Evolutionary conservation across 139 green algal species (phyloP).

Genomic region (Micromonas commoda): DNA sequence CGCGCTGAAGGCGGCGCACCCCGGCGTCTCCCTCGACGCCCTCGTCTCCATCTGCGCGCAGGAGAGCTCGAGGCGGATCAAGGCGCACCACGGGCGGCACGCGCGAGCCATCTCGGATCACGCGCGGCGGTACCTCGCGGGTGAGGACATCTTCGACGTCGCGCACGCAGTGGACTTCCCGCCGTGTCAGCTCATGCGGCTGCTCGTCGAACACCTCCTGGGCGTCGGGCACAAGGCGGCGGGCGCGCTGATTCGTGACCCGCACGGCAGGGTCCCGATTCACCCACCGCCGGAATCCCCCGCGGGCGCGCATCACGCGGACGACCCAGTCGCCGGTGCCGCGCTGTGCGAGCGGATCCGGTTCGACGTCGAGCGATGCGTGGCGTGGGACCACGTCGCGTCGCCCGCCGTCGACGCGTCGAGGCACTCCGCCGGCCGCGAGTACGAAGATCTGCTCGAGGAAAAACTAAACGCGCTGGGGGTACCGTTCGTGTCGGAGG

Average conservation of each 20-base stretch:
- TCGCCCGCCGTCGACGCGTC: constrained; percentile 55
- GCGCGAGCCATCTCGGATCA: constrained; percentile 24
- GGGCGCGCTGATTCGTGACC: constrained; percentile 5
- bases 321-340: not conserved
- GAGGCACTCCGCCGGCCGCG: constrained; percentile 35
- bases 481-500: constrained; percentile 72
- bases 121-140: constrained; percentile 42
- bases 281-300: not conserved
- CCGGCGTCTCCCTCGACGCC: constrained; percentile 42
- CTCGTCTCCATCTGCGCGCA: constrained; percentile 58
- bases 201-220: constrained; percentile 21
- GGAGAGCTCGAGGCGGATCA: constrained; percentile 58
- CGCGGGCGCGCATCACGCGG: constrained; percentile 42
- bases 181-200: constrained; percentile 50
- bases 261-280: not conserved
- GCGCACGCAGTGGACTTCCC: constrained; percentile 54
- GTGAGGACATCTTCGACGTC: constrained; percentile 60
- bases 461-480: constrained; percentile 44
- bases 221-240: constrained; percentile 20
- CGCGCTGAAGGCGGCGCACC: not conserved
- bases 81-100: constrained; percentile 53
- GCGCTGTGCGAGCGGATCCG: constrained; percentile 23
- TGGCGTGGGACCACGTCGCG: constrained; percentile 50
- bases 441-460: constrained; percentile 63
- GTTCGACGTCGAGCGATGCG: constrained; percentile 12